Conservation (phyloP, 768 basidiomycete species). For the Serendipita sp. region DNA sequence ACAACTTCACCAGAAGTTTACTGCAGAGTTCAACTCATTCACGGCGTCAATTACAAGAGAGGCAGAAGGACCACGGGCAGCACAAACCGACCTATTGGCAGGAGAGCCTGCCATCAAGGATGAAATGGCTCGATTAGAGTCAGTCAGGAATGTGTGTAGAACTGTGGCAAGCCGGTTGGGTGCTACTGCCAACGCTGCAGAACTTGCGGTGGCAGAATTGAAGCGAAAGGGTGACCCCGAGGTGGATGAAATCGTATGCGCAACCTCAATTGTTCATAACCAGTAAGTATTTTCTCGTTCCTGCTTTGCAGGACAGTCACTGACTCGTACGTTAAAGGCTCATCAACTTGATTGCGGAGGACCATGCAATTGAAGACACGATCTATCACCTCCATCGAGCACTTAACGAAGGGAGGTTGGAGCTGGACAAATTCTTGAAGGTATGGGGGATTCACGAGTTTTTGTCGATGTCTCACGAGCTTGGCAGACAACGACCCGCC, state of each 20-base stretch:
- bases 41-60: slow-evolving; percentile 46
- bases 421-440: slow-evolving; percentile 86
- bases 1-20: slow-evolving; percentile 58
- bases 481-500: slow-evolving; percentile 55
- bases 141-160: slow-evolving; percentile 80
- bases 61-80: slow-evolving; percentile 58
- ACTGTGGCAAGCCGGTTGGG: slow-evolving; percentile 55
- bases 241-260: slow-evolving; percentile 93
- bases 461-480: slow-evolving; percentile 7
- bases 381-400: slow-evolving; percentile 93
- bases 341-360: slow-evolving; percentile 95
- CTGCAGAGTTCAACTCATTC: slow-evolving; percentile 55
- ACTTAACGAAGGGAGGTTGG: slow-evolving; percentile 76
- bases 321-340: slow-evolving; percentile 37
- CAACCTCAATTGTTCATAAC: slow-evolving; percentile 89
- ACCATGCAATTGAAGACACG: slow-evolving; percentile 95
- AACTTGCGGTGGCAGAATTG: slow-evolving; percentile 60
- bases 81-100: slow-evolving; percentile 69
- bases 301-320: neutral
- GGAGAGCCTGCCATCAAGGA: slow-evolving; percentile 91
- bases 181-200: slow-evolving; percentile 45
- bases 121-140: slow-evolving; percentile 88
- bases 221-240: slow-evolving; percentile 75
- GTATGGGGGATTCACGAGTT: slow-evolving; percentile 29
- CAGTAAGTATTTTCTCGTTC: slow-evolving; percentile 37